A percentile compares a stretch with the other conserved stretches of the same genome.
Conservation (phyloP, 768 basidiomycete genomes). For the Serendipita sp. region DNA sequence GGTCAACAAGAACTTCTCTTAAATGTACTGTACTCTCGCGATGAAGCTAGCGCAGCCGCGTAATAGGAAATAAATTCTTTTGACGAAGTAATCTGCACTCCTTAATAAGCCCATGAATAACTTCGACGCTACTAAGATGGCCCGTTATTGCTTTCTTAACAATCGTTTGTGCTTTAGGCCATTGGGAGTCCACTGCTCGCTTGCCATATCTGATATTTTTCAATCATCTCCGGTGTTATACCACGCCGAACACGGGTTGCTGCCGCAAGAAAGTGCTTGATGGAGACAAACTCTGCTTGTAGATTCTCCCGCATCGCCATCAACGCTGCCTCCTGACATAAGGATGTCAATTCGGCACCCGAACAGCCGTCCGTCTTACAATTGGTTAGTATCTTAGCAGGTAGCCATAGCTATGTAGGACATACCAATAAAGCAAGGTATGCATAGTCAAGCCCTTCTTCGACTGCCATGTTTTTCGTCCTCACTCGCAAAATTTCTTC, state of each 20-base stretch:
- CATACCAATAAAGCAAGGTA: constrained; percentile 56
- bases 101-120: too few relatives aligned
- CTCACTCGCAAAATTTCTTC: constrained; percentile 76
- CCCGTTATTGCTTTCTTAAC: too few relatives aligned
- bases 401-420: background rate
- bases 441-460: constrained; percentile 45
- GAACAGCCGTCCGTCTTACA: constrained; percentile 84
- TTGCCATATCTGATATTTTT: constrained; percentile 59
- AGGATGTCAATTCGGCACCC: constrained; percentile 79
- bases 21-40: background rate
- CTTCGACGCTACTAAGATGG: too few relatives aligned
- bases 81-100: too few relatives aligned
- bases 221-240: constrained; percentile 68
- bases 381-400: background rate
- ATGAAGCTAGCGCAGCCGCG: too few relatives aligned
- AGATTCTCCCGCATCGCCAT: constrained; percentile 82
- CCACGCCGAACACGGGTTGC: constrained; percentile 57
- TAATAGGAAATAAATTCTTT: too few relatives aligned
- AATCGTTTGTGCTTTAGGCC: too few relatives aligned
- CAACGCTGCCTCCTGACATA: constrained; percentile 94
- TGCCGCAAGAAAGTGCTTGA: constrained; percentile 54
- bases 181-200: constrained; percentile 15
- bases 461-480: constrained; percentile 64
- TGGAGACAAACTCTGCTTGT: constrained; percentile 55
- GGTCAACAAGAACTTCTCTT: constrained; percentile 25